Percentiles rank a stretch among this genome's conserved stretches.
Evolutionary conservation across 805 yeast genomes (phyloP).

Genomic region (Ogataea polymorpha): DNA sequence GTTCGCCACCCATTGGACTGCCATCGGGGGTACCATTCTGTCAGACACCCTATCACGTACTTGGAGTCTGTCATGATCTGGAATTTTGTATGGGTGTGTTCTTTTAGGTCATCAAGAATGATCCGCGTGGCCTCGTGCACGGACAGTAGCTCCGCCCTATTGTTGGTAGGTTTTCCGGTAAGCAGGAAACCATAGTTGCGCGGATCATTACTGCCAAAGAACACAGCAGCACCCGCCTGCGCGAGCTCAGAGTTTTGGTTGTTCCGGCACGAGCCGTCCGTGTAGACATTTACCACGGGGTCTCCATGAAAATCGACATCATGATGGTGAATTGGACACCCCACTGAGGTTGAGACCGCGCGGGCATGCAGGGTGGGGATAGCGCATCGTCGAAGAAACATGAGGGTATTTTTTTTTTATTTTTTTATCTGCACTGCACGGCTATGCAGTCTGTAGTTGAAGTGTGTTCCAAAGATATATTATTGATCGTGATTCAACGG

Average conservation of each 20-base stretch:
- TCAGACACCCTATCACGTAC: conserved; percentile 56
- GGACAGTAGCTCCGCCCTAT: conserved; percentile 77
- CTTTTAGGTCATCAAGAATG: conserved; percentile 35
- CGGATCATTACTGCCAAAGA: conserved; percentile 52
- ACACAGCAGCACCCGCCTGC: conserved; percentile 73
- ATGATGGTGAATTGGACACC: not conserved
- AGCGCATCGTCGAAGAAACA: not conserved
- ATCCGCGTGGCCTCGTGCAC: conserved; percentile 50
- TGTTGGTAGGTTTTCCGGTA: conserved; percentile 60
- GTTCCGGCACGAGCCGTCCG: conserved; percentile 75
- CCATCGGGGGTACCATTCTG: conserved; percentile 61
- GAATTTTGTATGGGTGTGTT: conserved; percentile 27
- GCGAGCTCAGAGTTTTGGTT: conserved; percentile 46
- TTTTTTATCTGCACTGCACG: not conserved
- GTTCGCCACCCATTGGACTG: conserved; percentile 50
- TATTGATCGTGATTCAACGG: no score
- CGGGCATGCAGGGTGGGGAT: not conserved
- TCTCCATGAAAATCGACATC: not conserved
- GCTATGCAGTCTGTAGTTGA: not conserved
- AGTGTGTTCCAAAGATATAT: no score
- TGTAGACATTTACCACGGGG: conserved; percentile 40
- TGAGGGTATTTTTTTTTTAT: not conserved
- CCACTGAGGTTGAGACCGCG: not conserved
- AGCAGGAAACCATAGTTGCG: conserved; percentile 57
- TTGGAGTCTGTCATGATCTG: conserved; percentile 67